phyloP scores from a whole-genome alignment of 2,329 filamentous ascomycete species.

The Acephala macrosclerotiorum region DNA sequence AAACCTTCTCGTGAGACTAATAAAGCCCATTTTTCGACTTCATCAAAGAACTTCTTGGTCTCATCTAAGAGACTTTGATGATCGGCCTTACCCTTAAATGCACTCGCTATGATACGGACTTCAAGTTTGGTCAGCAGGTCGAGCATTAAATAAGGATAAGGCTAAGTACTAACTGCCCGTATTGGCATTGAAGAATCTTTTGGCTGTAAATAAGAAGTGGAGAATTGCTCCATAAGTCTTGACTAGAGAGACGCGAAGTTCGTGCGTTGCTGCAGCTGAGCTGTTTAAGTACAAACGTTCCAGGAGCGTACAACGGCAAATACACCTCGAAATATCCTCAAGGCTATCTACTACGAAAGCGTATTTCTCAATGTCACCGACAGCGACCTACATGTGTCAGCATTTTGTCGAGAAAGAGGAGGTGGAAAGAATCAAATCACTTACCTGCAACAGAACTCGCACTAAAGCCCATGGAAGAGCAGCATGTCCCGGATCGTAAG shows the following conservation, averaged over 20 bases:
- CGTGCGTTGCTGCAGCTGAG: neutral
- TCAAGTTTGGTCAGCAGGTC: neutral
- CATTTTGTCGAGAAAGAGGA: too few relatives aligned
- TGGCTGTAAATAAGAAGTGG: neutral
- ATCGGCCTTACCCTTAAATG: neutral
- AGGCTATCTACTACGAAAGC: constrained; percentile 19
- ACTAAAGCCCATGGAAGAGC: constrained; percentile 30
- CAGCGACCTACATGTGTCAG: constrained; percentile 17
- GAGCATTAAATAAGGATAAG: neutral
- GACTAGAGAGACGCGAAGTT: neutral
- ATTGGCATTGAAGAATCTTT: constrained; percentile 1
- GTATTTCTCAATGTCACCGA: constrained; percentile 21
- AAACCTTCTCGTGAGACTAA: neutral
- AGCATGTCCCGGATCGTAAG: constrained; percentile 29
- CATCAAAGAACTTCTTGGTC: neutral
- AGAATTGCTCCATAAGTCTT: neutral
- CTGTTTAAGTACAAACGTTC: constrained; percentile 18
- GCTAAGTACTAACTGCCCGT: neutral
- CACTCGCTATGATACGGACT: neutral
- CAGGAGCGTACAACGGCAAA: constrained; percentile 22
- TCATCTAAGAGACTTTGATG: neutral
- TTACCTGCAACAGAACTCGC: constrained; percentile 25
- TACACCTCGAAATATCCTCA: constrained; percentile 17
- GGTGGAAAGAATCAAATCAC: constrained; percentile 8
- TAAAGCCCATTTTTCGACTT: neutral